Base-by-base conservation (phyloP, 176 grass and related monocot species). In the Avena atlantica region DNA sequence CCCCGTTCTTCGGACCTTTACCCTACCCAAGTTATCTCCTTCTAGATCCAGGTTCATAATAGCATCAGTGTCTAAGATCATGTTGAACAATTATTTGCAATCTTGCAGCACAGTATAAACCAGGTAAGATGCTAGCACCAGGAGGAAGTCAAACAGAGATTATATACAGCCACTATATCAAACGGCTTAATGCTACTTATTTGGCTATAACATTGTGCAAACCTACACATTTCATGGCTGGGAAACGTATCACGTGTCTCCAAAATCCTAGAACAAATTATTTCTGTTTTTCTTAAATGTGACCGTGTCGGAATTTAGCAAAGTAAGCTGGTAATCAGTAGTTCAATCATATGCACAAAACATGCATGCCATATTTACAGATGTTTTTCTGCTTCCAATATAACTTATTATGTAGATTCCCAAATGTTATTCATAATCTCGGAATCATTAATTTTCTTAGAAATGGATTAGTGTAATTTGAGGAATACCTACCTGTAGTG, bases 161-260 rank as follows among this genome's bases (percentile, higher is more conserved):
- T 24, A 78, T 37, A 16, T 57, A 57, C 27, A 34, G 51, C 52
- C 49, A 78, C 51, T 17, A 34, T 78, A 78, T 59, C 9, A 19
- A 77, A 55, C 12, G 25, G 15, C 16, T 42, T 42, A 34, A 23
- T 31, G 31, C 14, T 55, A 2, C 4, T 78, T 49, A 20, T 56
- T 57, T 78, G 51, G 27, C 27, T 78, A 55, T 57, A 78, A 78
- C 27, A n/a, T 78, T 78, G 51, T 37, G 51, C 15, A 78, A 17
- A 36, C 52, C 51, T 37, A 78, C 16, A 56, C 27, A 56, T 12
- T 77, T 56, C 49, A 50, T 76, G 21, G 13, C 15, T 55, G 50
- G 74, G 74, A 77, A 74, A 34, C 25, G 0, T 55, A 50, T 77
- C 55, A 74, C 50, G 71, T 50, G n/a, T 44, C 70, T 74, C 68